Evolutionary conservation across 805 yeast genomes (phyloP).

Genomic region (Babjeviella inositovora): DNA sequence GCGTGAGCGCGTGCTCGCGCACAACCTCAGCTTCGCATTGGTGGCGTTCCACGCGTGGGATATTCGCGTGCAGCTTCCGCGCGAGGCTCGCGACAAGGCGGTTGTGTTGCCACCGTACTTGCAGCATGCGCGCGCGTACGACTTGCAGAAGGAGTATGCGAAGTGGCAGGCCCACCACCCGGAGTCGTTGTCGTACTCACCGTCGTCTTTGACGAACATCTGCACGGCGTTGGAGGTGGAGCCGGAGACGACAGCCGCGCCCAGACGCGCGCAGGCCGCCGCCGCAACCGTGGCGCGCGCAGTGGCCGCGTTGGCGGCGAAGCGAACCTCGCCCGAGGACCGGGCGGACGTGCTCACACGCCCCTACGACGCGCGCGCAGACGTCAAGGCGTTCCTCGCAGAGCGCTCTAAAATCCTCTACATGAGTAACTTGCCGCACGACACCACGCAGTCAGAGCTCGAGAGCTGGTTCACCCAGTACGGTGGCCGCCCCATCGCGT

Average conservation of each 20-base stretch:
- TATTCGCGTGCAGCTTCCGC: conserved; percentile 58
- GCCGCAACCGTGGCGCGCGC: conserved; percentile 26
- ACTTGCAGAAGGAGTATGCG: conserved; percentile 54
- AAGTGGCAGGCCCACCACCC: conserved; percentile 56
- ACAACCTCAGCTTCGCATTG: conserved; percentile 38
- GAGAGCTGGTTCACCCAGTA: conserved; percentile 85
- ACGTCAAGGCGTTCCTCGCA: conserved; percentile 43
- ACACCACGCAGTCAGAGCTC: conserved; percentile 79
- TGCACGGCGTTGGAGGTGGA: conserved; percentile 30
- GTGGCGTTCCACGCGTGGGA: conserved; percentile 57
- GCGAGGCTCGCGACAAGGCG: conserved; percentile 69
- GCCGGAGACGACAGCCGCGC: conserved; percentile 8
- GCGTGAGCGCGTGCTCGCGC: conserved; percentile 20
- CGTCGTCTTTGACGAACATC: conserved; percentile 17
- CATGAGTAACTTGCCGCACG: conserved; percentile 66
- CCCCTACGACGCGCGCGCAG: conserved; percentile 70
- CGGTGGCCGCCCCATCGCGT: conserved; percentile 76
- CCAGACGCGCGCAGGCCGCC: conserved; percentile 26
- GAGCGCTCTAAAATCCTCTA: conserved; percentile 72
- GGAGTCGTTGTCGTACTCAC: conserved; percentile 21
- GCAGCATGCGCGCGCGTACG: conserved; percentile 65
- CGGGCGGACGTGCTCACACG: conserved; percentile 40
- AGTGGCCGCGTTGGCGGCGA: conserved; percentile 26
- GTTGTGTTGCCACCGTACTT: conserved; percentile 60
- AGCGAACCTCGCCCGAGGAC: conserved; percentile 31